Percentiles rank a stretch among this genome's conserved stretches.
These are phyloP conservation scores for Apiospora marii DNA, from an alignment of 2,329 filamentous ascomycete species.

Conservation along the genomic window DNA sequence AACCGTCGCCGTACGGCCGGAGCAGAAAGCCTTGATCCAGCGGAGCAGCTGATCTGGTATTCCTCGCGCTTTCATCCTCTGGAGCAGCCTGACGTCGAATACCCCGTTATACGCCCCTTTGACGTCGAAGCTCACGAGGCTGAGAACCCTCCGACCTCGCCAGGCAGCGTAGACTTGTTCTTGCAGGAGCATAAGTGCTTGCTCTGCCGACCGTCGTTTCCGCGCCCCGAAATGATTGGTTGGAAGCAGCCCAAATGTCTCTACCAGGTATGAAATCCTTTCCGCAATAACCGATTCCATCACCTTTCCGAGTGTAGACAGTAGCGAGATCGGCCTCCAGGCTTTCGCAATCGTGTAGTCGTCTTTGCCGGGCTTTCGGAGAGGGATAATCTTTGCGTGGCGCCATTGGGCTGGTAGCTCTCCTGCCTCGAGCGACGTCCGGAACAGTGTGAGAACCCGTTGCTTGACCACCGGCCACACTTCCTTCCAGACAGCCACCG, in stretches of 20 bases:
- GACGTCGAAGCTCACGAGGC: conserved; percentile 48
- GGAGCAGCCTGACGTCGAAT: too few species aligned
- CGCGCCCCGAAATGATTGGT: conserved; percentile 6
- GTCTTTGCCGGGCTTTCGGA: too few species aligned
- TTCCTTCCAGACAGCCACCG: conserved; percentile 24
- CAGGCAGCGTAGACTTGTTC: conserved; percentile 39
- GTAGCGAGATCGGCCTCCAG: too few species aligned
- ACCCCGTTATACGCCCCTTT: conserved; percentile 51
- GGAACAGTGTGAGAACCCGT: too few species aligned
- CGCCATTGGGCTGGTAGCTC: conserved; percentile 31
- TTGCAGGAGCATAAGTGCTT: conserved; percentile 41
- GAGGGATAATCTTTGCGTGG: too few species aligned
- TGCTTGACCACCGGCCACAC: too few species aligned
- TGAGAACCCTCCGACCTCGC: conserved; percentile 38
- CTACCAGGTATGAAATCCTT: background rate
- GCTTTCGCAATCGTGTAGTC: too few species aligned
- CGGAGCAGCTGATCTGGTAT: conserved; percentile 32
- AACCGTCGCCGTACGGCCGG: conserved; percentile 34
- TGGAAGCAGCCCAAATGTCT: conserved; percentile 11
- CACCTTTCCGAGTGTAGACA: too few species aligned
- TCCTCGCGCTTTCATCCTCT: conserved; percentile 34
- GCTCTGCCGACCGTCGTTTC: background rate
- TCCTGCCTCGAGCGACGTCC: conserved; percentile 32
- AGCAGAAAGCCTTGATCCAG: conserved; percentile 39
- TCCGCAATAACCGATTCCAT: conserved; percentile 11